These are phyloP conservation scores for Colletotrichum sp. DNA, from an alignment of 2,329 filamentous ascomycete genomes.

Conservation along the genomic window DNA sequence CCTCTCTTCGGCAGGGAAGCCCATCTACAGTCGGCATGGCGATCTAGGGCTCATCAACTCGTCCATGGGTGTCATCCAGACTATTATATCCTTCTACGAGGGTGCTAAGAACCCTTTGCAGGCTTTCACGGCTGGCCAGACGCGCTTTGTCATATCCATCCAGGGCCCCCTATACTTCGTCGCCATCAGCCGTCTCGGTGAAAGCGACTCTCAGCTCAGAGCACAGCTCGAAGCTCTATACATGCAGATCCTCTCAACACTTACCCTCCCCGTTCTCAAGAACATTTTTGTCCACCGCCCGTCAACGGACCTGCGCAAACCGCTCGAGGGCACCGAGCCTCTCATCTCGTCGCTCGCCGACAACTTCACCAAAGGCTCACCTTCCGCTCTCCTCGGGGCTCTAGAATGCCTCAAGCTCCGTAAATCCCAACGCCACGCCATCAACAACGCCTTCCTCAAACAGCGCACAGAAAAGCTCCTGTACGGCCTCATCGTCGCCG, in stretches of 20 bases:
- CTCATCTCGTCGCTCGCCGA: constrained; percentile 92
- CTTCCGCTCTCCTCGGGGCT: constrained; percentile 85
- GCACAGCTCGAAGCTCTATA: constrained; percentile 92
- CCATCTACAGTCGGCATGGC: constrained; percentile 95
- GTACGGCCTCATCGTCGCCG: constrained; percentile 92
- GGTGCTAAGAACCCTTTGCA: constrained; percentile 77
- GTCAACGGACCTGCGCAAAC: constrained; percentile 90
- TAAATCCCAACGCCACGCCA: constrained; percentile 83
- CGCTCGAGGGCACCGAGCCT: constrained; percentile 88
- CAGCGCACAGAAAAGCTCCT: constrained; percentile 78
- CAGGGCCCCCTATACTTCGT: constrained; percentile 92
- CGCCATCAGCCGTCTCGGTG: constrained; percentile 89
- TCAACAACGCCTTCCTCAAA: constrained; percentile 88
- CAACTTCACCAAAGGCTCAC: constrained; percentile 91
- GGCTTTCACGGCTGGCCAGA: constrained; percentile 85
- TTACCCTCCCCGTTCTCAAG: constrained; percentile 86
- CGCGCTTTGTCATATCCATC: constrained; percentile 84
- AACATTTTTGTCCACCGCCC: constrained; percentile 89
- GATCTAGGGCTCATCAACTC: constrained; percentile 89
- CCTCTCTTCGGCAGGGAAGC: constrained; percentile 93
- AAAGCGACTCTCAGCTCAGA: constrained; percentile 87
- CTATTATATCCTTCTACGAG: constrained; percentile 96
- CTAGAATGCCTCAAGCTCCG: constrained; percentile 92
- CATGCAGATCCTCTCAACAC: constrained; percentile 96
- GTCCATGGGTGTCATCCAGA: constrained; percentile 94